Evolutionary conservation across 2,329 filamentous ascomycete species (phyloP), one percentile per base, ranked within the genome.

Genomic region (Macrophomina tecta): DNA sequence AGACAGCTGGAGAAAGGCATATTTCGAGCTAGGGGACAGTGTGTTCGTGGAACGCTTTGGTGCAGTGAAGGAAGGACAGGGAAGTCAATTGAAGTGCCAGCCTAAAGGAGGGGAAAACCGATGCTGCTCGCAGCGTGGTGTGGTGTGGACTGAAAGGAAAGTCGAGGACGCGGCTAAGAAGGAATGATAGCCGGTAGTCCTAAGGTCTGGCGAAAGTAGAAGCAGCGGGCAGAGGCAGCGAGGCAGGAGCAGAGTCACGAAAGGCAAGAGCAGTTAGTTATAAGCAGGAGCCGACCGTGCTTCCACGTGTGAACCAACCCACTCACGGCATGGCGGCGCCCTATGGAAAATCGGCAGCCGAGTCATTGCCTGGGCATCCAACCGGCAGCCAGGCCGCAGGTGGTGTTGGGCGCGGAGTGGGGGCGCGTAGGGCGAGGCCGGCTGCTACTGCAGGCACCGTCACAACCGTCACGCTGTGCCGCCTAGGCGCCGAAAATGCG

Each of bases 101-200:
- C 40, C 40, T 28, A n/a, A 38, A 42, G 16, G 14, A 40, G 46
- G 55, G 55, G 42, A 60, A 14, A 14, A 45, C 23, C n/a, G n/a
- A 23, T 36, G 58, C 58, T 62, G 58, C 56, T 61, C 48, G 56
- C 56, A 61, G 56, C 56, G 28, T 14, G 12, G 40, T n/a, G 11
- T 8, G 36, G 36, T 38, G 36, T 12, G 4, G 23, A 23, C 34
- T 9, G 16, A 48, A 60, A 61, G 56, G 14, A 61, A 61, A 9
- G 55, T 45, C 38, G 28, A 45, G 56, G 34, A 58, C 36, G 53
- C 36, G 30, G 55, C 5, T 14, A 16, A 30, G 36, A 62, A 62
- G 58, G 42, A 62, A 28, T 38, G 58, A 49, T 30, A 16, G 42
- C 16, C 30, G 28, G 16, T 4, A 8, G 40, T 23, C 53, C 53